Evolutionary conservation across 176 grass and related monocot species (phyloP), one percentile per base, ranked within the genome.

Genomic region (Oryza coarctata): DNA sequence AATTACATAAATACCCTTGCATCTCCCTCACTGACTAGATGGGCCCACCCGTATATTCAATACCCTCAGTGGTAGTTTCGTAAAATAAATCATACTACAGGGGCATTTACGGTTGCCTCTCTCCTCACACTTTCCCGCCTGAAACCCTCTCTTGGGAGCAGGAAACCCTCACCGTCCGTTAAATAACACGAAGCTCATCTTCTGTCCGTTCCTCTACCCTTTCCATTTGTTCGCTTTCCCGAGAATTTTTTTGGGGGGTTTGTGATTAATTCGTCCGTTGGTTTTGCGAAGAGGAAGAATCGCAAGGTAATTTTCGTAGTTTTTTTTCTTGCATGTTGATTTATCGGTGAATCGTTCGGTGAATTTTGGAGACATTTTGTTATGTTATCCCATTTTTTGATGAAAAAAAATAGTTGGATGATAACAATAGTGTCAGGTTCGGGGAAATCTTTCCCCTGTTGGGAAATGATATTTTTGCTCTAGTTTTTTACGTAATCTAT

Each of bases 101-200:
- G n/a, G n/a, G n/a, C n/a, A n/a, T n/a, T n/a, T n/a, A n/a, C n/a
- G n/a, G n/a, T n/a, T n/a, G n/a, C 22, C n/a, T 75, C 15, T 68
- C 82, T 5, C 23, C 47, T 22, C 28, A 0, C 70, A 11, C 36
- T 89, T 94, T 94, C 92, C 89, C 92, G 92, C 92, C 80, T 75
- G 76, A 87, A 94, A 52, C 63, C 85, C 14, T 14, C 63, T 12
- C 29, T 23, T 35, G 29, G 26, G 29, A 75, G 39, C n/a, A 1
- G 52, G 20, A 57, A 57, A 57, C 20, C 39, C 77, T 77, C 27
- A 57, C 49, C 84, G 61, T 25, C 68, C 58, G 40, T 7, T 63
- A 52, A 68, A 33, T 27, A 62, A 7, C 20, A 67, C 18, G 55
- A 44, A 44, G 11, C 43, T 15, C 33, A 7, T n/a, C 41, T 3